A percentile compares a stretch with the other conserved stretches of the same genome.
Conservation (phyloP, 202 grass and related monocot species). For the Dendrocalamus latiflorus region DNA sequence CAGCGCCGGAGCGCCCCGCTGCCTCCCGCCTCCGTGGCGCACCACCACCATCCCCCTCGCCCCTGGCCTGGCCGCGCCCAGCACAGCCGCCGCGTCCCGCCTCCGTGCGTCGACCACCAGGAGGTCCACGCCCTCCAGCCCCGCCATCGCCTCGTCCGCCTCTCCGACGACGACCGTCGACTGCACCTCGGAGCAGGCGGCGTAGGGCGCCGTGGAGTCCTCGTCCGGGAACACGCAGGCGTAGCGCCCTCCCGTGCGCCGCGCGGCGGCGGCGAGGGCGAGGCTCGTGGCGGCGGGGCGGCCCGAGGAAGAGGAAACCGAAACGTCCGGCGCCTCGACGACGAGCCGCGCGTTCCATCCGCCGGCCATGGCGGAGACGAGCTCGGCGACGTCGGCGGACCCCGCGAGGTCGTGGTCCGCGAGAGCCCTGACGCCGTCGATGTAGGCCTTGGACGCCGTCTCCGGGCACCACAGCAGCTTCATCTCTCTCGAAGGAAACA, state of each 20-base stretch:
- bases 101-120: constrained; percentile 56
- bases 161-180: constrained; percentile 26
- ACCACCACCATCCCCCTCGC: constrained; percentile 74
- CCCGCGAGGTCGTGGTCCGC: background rate
- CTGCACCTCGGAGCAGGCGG: background rate
- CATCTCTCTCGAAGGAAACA: constrained; percentile 42
- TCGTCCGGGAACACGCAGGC: constrained; percentile 26
- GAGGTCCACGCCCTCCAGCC: constrained; percentile 57
- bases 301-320: background rate
- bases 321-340: constrained; percentile 41
- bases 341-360: constrained; percentile 70
- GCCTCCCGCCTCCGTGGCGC: constrained; percentile 21
- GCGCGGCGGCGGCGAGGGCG: constrained; percentile 34
- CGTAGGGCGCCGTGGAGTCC: background rate
- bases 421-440: constrained; percentile 61
- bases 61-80: constrained; percentile 51
- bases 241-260: constrained; percentile 46
- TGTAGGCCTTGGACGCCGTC: constrained; percentile 64
- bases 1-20: background rate
- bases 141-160: constrained; percentile 35
- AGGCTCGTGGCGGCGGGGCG: constrained; percentile 31
- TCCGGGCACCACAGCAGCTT: constrained; percentile 86
- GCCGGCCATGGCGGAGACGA: constrained; percentile 62
- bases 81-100: constrained; percentile 35
- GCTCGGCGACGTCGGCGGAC: constrained; percentile 48